Base-by-base conservation (phyloP, 2,329 filamentous ascomycete species). In the Rhexocercosporidium sp. region DNA sequence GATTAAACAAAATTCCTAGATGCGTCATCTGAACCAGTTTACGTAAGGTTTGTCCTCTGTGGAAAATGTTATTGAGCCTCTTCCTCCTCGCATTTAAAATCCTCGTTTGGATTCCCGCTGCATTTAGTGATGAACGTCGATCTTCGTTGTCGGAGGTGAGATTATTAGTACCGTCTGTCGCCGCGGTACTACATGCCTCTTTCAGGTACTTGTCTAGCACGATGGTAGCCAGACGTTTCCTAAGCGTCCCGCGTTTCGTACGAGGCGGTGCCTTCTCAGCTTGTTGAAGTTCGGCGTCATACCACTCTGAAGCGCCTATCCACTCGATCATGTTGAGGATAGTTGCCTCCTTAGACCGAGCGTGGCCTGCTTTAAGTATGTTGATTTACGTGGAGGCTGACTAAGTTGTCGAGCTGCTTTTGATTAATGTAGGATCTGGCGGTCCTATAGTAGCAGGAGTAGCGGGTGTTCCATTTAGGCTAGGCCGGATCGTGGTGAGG, bases 1-100 rank as follows among this genome's bases (percentile, higher is more conserved):
- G 53, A 64, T 70, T 57, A 39, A 70, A 69, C 3, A 70, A 57
- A 64, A 69, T 70, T 22, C 64, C 62, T 29, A 70, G 49, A 61
- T 56, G 51, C 1, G 62, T 68, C 27, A 66, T 64, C 27, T 66
- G 34, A 47, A 69, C 22, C 27, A 70, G 46, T 49, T 66, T 64
- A 56, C 39, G 56, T n/a, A 70, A 60, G 65, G 25, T 69, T 70
- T 57, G 66, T 37, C 57, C 57, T 68, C 49, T 66, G 22, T 70
- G 22, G 56, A 70, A 65, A 65, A 62, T 62, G 4, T 62, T 66
- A 49, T 59, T 65, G 20, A 70, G 60, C 54, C 31, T 66, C 54
- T 56, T 67, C 59, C 65, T 69, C 34, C 57, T 67, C 27, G 29
- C 49, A 47, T 64, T 22, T 4, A 67, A 66, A 53, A 70, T 67